Base-by-base conservation (phyloP, 2,329 filamentous ascomycete species). In the Fusarium sp. region DNA sequence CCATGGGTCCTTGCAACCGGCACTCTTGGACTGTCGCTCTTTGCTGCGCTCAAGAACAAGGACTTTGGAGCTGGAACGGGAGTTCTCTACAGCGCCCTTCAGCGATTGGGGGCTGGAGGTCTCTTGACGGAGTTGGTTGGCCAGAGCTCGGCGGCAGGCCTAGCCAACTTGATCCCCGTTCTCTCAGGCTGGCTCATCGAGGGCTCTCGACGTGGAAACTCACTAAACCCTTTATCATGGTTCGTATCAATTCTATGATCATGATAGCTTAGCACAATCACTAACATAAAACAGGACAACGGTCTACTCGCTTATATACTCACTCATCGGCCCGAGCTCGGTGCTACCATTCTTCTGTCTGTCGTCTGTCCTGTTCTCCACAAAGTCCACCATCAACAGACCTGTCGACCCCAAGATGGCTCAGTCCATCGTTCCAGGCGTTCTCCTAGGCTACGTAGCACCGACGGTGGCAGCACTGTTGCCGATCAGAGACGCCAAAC, bases 161-260 rank as follows among this genome's bases (percentile, higher is more conserved):
- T 28, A 3, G 19, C 3, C 13, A 53, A 2, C 9, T 6, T 53
- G 2, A 11, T n/a, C 5, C 33, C 50, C 0, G 7, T 28, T 37
- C 9, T 53, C 2, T 37, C 33, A 0, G 0, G 4, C 2, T 53
- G 50, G 50, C 32, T 37, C 6, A 37, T 53, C 3, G 50, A 53
- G 2, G 33, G 18, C 3, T 53, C 50, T 12, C 50, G 50, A 2
- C 13, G 23, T 1, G 33, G 50, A 28, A 37, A 37, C 3, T 35
- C 33, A 6, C 6, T 37, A 1, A 37, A 53, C 3, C 33, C 33
- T 1, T 21, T 53, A 13, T 28, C 50, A 2, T 53, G 50, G 50
- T 37, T 9, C 0, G 32, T 6, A 3, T 6, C 10, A n/a, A 6
- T 6, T 9, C 8, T 5, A 11, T 21, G 1, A 21, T 12, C 0